These are phyloP conservation scores for Colletotrichum sp. DNA, from an alignment of 2,329 filamentous ascomycete genomes.

Conservation along the genomic window DNA sequence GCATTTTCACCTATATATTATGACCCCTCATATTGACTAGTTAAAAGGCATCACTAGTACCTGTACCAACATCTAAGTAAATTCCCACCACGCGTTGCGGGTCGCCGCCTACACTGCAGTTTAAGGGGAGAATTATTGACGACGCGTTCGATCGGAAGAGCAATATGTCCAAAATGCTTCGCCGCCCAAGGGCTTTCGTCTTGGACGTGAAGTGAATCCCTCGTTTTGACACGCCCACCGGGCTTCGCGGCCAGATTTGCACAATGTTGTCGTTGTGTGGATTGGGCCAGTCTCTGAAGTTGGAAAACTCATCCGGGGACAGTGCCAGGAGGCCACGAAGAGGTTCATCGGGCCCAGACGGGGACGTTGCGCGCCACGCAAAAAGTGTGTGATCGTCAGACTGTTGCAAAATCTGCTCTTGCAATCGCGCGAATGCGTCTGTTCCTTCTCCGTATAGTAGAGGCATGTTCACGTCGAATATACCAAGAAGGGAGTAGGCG, in stretches of 20 bases:
- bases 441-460: constrained; percentile 30
- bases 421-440: constrained; percentile 25
- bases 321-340: background rate
- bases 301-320: constrained; percentile 1
- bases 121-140: background rate
- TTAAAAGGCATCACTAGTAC: no score
- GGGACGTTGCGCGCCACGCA: background rate
- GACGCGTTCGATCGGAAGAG: background rate
- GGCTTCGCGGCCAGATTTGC: background rate
- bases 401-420: background rate
- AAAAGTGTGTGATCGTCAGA: background rate
- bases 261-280: background rate
- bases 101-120: background rate
- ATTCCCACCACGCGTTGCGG: background rate
- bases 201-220: background rate
- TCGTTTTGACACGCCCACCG: background rate
- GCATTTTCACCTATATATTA: no score
- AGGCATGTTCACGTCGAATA: constrained; percentile 32
- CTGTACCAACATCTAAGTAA: background rate
- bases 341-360: background rate
- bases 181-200: background rate
- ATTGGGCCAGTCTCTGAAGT: background rate
- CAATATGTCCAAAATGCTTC: background rate
- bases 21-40: no score
- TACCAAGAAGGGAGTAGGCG: constrained; percentile 30